Conservation (phyloP, 805 yeast genomes). For the Lachancea dasiensis region DNA sequence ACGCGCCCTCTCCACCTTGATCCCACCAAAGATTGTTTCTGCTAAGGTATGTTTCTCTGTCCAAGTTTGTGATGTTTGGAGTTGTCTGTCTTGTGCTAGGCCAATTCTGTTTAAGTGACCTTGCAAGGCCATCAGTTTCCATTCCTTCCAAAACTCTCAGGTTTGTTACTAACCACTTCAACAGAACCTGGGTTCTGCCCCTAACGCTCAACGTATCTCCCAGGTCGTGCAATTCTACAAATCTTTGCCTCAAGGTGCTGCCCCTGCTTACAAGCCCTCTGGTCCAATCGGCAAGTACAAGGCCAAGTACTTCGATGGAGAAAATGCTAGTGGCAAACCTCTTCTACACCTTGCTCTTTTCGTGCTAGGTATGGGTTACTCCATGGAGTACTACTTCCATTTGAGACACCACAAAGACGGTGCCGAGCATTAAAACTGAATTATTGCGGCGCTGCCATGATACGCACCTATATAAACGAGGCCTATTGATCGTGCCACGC, state of each 20-base stretch:
- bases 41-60: constrained; percentile 76
- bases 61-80: too few relatives aligned
- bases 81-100: neutral
- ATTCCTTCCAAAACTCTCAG: neutral
- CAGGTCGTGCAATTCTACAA: constrained; percentile 94
- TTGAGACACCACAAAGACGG: constrained; percentile 53
- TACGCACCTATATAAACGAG: constrained; percentile 4
- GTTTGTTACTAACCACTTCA: constrained; percentile 19
- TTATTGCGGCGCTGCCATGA: neutral
- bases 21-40: constrained; percentile 98
- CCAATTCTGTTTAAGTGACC: neutral
- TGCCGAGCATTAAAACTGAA: constrained; percentile 34
- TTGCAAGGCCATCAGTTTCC: neutral
- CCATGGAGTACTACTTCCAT: constrained; percentile 91
- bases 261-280: constrained; percentile 65
- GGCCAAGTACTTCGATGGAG: constrained; percentile 80
- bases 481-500: neutral
- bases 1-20: constrained; percentile 91
- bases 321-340: constrained; percentile 79
- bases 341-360: constrained; percentile 67
- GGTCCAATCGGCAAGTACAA: constrained; percentile 72
- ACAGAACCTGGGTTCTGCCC: constrained; percentile 87
- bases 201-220: constrained; percentile 94
- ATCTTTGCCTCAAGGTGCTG: constrained; percentile 90
- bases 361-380: constrained; percentile 74